A percentile compares a stretch with the other conserved stretches of the same genome.
These are phyloP conservation scores for Mycena epipterygia DNA, from an alignment of 768 basidiomycete genomes.

Conservation along the genomic window DNA sequence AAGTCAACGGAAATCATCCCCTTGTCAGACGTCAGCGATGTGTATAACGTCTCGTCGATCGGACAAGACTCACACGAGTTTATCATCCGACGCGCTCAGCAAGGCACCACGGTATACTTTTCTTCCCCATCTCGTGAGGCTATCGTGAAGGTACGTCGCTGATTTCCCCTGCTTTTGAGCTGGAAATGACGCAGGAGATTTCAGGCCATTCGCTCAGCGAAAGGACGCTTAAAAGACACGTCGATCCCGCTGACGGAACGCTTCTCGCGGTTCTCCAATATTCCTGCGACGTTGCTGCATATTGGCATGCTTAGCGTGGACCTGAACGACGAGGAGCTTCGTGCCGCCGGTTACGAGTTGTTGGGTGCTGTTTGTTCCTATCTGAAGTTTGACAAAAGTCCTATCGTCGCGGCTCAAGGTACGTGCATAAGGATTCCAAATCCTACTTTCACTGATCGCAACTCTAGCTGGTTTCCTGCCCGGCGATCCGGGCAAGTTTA, in stretches of 20 bases:
- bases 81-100: constrained; percentile 80
- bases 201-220: constrained; percentile 82
- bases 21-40: constrained; percentile 86
- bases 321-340: constrained; percentile 80
- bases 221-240: constrained; percentile 73
- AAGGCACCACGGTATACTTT: constrained; percentile 82
- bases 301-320: constrained; percentile 86
- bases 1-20: constrained; percentile 87
- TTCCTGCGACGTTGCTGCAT: constrained; percentile 89
- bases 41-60: constrained; percentile 80
- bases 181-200: neutral
- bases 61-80: constrained; percentile 84
- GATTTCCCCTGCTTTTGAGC: neutral
- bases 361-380: constrained; percentile 82
- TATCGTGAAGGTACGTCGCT: constrained; percentile 75
- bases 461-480: constrained; percentile 70
- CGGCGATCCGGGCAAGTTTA: constrained; percentile 73
- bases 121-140: constrained; percentile 76
- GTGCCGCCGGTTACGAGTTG: constrained; percentile 84
- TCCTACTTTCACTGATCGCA: neutral
- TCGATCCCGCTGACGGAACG: constrained; percentile 69
- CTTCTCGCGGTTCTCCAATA: constrained; percentile 84
- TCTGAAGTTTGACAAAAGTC: constrained; percentile 81
- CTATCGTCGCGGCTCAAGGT: constrained; percentile 81
- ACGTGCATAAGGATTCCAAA: constrained; percentile 27